phyloP scores from a whole-genome alignment of 352 stramenopile genomes.

The Peronospora belbahrii region DNA sequence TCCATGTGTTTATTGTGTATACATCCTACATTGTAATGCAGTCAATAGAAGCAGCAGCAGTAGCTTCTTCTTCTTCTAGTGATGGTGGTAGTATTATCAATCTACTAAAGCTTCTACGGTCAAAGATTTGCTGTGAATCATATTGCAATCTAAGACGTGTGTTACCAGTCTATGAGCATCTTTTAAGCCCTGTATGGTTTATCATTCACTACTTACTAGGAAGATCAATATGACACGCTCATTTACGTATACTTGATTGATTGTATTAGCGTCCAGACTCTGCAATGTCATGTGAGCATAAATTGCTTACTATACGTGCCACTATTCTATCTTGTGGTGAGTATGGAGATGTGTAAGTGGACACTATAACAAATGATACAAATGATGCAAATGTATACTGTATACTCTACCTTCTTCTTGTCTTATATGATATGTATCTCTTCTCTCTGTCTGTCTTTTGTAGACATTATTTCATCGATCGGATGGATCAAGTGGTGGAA shows the following conservation, averaged over 20 bases:
- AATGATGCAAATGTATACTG: too few relatives aligned
- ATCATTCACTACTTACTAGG: background rate
- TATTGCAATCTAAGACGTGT: constrained; percentile 27
- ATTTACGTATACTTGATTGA: too few relatives aligned
- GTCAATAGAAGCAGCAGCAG: too few relatives aligned
- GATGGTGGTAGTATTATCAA: constrained; percentile 29
- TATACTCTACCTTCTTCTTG: too few relatives aligned
- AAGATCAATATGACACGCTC: too few relatives aligned
- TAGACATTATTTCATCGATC: constrained; percentile 23
- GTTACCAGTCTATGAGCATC: constrained; percentile 34
- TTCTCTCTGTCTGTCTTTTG: background rate
- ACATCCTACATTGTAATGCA: too few relatives aligned
- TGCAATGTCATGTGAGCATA: constrained; percentile 8
- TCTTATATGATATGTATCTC: background rate
- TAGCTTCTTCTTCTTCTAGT: too few relatives aligned
- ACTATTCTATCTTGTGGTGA: constrained; percentile 13
- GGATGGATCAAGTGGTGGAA: constrained; percentile 32
- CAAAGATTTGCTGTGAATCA: constrained; percentile 14
- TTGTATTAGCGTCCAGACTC: constrained; percentile 1
- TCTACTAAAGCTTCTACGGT: constrained; percentile 38
- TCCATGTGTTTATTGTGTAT: too few relatives aligned
- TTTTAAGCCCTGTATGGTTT: constrained; percentile 40
- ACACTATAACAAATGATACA: too few relatives aligned
- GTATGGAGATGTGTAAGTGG: constrained; percentile 20
- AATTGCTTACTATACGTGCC: constrained; percentile 22